Evolutionary conservation across 345 rosid species (phyloP), one percentile per base, ranked within the genome.

Genomic region (Lepidium didymum): DNA sequence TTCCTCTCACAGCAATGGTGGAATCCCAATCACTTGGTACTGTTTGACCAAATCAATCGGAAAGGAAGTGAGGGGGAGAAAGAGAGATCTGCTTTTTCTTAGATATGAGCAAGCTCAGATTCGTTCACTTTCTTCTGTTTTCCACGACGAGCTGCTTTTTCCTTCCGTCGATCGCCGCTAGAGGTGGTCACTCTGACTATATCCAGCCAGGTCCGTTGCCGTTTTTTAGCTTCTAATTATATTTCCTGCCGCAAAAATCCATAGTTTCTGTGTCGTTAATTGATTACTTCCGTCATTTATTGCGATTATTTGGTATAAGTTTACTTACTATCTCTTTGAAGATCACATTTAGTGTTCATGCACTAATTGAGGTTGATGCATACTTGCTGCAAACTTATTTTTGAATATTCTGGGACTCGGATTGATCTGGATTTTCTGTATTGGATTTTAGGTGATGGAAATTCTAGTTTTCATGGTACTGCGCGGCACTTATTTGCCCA

Each of bases 401-500:
- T 8, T 58, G 12, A 29, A 52, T 21, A 29, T 5, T 16, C 14
- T 18, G 11, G n/a, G 45, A 29, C 8, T 33, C 56, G 13, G 13
- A 4, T 65, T 64, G 25, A 35, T 63, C 19, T 49, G 38, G 15
- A 27, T 11, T 41, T 35, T 31, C 7, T 72, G 62, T 25, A 3
- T 10, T 52, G n/a, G 3, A 4, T 19, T 51, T 8, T 65, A 81
- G 87, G 80, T 67, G 40, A 50, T 63, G 62, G 75, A 37, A 77
- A 68, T 64, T 42, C 6, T 33, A 68, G 69, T 73, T 75, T 68
- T 66, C 68, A 53, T 13, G 81, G 64, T 52, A 67, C 33, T 13
- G 69, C 36, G 2, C 81, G 96, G 78, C 77, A 44, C 18, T 83
- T 92, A 56, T 57, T 81, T 54, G 74, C 72, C 16, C 77, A 73